These are phyloP conservation scores for Trichoderma afroharzianum DNA, from an alignment of 2,329 filamentous ascomycete species.

Conservation along the genomic window DNA sequence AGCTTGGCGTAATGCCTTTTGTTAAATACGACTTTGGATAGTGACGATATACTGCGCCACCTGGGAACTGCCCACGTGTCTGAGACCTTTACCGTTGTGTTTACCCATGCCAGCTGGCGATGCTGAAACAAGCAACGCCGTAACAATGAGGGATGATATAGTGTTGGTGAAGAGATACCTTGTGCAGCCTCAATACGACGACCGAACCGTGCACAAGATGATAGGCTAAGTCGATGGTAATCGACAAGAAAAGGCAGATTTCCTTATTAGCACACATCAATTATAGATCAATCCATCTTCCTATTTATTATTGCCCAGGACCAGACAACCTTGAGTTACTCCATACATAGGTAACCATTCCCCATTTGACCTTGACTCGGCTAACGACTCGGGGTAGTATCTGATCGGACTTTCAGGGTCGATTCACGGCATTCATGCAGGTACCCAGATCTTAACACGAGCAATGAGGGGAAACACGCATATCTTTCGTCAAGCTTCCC, in stretches of 20 bases:
- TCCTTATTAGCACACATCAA: neutral
- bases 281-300: neutral
- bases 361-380: neutral
- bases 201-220: neutral
- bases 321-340: neutral
- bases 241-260: neutral
- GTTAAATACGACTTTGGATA: neutral
- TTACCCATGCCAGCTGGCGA: neutral
- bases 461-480: neutral
- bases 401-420: neutral
- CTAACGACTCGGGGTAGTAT: neutral
- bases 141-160: neutral
- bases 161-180: neutral
- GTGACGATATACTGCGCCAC: neutral
- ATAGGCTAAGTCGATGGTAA: neutral
- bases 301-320: neutral
- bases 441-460: neutral
- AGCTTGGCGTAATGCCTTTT: neutral
- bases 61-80: neutral
- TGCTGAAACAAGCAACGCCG: neutral
- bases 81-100: neutral
- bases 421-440: neutral
- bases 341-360: neutral
- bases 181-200: neutral
- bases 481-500: neutral